phyloP scores from a whole-genome alignment of 495 filamentous ascomycete genomes.

The Penicillium robsamsonii region DNA sequence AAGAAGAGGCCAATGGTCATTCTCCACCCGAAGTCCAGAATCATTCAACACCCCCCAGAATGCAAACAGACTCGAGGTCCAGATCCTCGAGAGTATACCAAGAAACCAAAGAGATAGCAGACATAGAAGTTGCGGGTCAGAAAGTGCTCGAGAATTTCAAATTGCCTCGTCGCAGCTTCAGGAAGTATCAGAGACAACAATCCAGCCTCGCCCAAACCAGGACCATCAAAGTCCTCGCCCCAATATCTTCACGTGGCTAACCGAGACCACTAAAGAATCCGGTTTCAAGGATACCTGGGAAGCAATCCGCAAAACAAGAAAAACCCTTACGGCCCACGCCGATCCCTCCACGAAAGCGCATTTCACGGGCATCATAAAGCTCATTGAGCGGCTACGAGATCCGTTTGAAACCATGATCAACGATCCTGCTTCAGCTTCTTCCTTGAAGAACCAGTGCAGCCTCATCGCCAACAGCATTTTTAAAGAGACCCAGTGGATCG shows the following conservation, averaged over 20 bases:
- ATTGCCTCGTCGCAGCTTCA: background rate
- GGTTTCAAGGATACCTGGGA: conserved; percentile 5
- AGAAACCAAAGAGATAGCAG: background rate
- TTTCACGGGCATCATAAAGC: conserved; percentile 1
- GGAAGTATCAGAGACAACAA: background rate
- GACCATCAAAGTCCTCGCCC: background rate
- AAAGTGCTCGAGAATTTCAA: background rate
- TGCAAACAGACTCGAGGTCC: background rate
- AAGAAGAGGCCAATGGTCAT: background rate
- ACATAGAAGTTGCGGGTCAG: background rate
- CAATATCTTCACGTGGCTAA: conserved; percentile 8
- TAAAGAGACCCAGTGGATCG: conserved; percentile 3
- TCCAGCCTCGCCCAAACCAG: background rate
- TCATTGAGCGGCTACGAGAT: background rate
- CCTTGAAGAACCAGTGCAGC: background rate
- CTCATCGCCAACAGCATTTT: conserved; percentile 9
- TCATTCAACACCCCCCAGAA: background rate
- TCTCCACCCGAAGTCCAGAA: background rate
- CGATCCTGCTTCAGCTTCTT: background rate
- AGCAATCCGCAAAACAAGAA: background rate
- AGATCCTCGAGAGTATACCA: background rate
- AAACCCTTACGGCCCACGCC: background rate
- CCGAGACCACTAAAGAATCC: background rate
- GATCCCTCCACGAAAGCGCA: background rate
- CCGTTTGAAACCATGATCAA: background rate